A percentile compares a stretch with the other conserved stretches of the same genome.
Evolutionary conservation across 192 early-diverging fungal genomes (phyloP).

Genomic region (Mortierella antarctica): DNA sequence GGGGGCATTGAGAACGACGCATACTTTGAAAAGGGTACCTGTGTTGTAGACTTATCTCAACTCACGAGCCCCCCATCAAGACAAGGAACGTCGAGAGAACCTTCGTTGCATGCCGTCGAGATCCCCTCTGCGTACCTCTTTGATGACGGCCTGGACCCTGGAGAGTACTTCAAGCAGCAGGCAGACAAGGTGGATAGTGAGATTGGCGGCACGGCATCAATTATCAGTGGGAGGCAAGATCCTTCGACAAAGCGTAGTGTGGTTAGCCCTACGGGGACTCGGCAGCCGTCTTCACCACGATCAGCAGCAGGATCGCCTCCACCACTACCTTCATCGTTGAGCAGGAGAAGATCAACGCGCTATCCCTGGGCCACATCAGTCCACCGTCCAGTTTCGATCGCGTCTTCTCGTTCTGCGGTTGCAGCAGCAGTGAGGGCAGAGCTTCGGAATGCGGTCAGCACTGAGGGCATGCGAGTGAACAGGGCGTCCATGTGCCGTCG

Average conservation of each 20-base stretch:
- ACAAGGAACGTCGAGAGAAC: not conserved
- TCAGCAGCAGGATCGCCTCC: not conserved
- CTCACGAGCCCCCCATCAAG: not conserved
- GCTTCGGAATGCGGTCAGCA: not conserved
- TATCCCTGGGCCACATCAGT: constrained; percentile 1
- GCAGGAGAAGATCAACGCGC: not conserved
- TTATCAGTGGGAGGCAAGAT: not conserved
- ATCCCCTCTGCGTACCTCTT: not conserved
- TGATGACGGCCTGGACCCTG: not conserved
- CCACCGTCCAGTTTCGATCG: not conserved
- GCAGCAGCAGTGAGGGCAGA: no score
- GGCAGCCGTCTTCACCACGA: not conserved
- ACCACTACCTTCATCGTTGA: not conserved
- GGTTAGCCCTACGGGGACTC: not conserved
- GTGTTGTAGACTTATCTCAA: no score
- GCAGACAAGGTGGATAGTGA: not conserved
- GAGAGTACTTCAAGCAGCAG: not conserved
- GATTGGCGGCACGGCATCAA: not conserved
- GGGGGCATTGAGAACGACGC: no score
- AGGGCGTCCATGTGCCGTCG: no score
- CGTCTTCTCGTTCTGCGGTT: not conserved
- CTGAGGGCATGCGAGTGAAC: no score
- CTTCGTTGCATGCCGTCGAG: not conserved
- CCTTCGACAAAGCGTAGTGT: not conserved
- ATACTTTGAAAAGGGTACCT: no score